Base-by-base conservation (phyloP, 768 basidiomycete genomes). In the Lyophyllum decastes region DNA sequence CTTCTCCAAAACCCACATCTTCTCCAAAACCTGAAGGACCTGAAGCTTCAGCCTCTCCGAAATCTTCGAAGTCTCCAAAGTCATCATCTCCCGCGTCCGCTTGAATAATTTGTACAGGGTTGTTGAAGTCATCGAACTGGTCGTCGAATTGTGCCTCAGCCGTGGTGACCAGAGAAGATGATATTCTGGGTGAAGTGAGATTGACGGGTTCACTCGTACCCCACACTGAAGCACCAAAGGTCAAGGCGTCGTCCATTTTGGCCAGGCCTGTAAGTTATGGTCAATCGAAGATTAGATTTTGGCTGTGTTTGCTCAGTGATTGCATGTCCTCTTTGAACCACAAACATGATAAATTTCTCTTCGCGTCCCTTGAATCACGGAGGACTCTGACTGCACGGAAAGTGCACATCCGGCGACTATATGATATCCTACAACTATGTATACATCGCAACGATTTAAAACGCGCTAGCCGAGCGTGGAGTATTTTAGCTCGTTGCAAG, bases 31-130 rank as follows among this genome's bases (percentile, higher is more conserved):
- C 66, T 46, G 72, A 68, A 35, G 67, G 60, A 34, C 62, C 56
- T 26, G 65, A 59, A 52, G 61, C 68, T 60, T 77, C 67, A 69
- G 80, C 85, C 61, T 90, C 90, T 64, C 86, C 91, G 70, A 94
- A 94, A 66, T 94, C 94, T 17, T 88, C 92, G 72, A 94, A 94
- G 63, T 94, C 92, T 49, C 86, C 90, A 72, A 92, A 92, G 57
- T 92, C 90, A 63, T 92, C 93, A 46, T 90, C 88, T 14, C 76
- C 81, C 1, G 63, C 73, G n/a, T 72, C 77, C 16, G 80, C 78
- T 52, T 65, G 64, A 26, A 78, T 75, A 2, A 72, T 72, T 33
- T 82, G 82, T 61, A 67, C 67, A 46, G 77, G 66, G 55, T 85
- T 85, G 57, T 87, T 82, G 64, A 86, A 86, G 53, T 85, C 84